Evolutionary conservation across 768 basidiomycete species (phyloP).

Genomic region (Auricularia auricula-judae): DNA sequence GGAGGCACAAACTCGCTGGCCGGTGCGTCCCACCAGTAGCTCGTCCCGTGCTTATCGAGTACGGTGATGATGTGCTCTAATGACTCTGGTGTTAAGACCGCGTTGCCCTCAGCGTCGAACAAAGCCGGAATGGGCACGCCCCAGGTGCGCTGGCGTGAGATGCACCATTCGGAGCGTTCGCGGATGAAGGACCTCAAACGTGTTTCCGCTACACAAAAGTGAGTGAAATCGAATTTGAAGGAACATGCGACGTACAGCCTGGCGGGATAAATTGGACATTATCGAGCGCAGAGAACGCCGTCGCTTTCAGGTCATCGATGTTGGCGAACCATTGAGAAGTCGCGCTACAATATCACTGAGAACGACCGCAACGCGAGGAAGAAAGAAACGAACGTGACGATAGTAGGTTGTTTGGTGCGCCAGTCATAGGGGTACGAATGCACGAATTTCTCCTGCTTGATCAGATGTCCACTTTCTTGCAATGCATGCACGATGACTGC

Average conservation of each 20-base stretch:
- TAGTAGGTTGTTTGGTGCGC: conserved; percentile 88
- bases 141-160: conserved; percentile 95
- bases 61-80: conserved; percentile 67
- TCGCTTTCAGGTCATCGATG: conserved; percentile 69
- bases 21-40: conserved; percentile 89
- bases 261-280: conserved; percentile 67
- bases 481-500: conserved; percentile 56
- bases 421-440: conserved; percentile 96
- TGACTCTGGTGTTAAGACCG: conserved; percentile 52
- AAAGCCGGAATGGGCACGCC: conserved; percentile 93
- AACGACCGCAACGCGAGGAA: neutral
- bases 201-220: conserved; percentile 48
- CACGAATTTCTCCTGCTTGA: conserved; percentile 59
- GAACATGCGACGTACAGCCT: conserved; percentile 38
- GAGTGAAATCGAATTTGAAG: neutral
- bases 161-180: conserved; percentile 96
- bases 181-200: conserved; percentile 81
- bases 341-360: conserved; percentile 35
- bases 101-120: conserved; percentile 52
- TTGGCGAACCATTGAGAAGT: conserved; percentile 99
- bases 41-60: conserved; percentile 60
- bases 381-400: conserved; percentile 55
- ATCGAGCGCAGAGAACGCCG: conserved; percentile 58
- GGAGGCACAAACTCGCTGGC: conserved; percentile 72
- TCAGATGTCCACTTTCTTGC: conserved; percentile 35